Evolutionary conservation across 2,329 filamentous ascomycete species (phyloP).

Genomic region (Ophiostoma triangulosporum): DNA sequence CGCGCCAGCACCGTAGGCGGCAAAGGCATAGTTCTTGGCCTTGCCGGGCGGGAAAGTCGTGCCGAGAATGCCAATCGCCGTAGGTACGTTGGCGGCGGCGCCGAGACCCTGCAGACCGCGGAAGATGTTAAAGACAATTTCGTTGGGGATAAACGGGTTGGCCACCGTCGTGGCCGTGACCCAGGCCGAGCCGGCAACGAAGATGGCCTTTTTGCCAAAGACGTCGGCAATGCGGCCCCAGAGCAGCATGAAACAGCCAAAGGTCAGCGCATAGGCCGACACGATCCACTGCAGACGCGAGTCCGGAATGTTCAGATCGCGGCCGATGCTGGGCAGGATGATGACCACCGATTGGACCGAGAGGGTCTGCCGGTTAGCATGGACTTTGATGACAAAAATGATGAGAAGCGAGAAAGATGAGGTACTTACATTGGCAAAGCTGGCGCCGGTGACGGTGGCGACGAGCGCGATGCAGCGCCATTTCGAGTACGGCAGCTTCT

Average conservation of each 20-base stretch:
- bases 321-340: conserved; percentile 47
- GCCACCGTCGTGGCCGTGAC: conserved; percentile 43
- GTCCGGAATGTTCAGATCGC: conserved; percentile 41
- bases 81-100: conserved; percentile 56
- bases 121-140: conserved; percentile 55
- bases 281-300: conserved; percentile 52
- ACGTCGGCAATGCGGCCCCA: conserved; percentile 57
- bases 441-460: conserved; percentile 39
- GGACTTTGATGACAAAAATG: too few relatives aligned
- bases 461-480: conserved; percentile 41
- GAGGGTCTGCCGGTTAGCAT: conserved; percentile 20
- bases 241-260: conserved; percentile 53
- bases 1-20: conserved; percentile 49
- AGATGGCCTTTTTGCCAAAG: conserved; percentile 52
- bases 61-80: conserved; percentile 56
- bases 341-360: conserved; percentile 47
- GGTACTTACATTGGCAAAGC: conserved; percentile 36
- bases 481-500: conserved; percentile 26
- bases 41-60: conserved; percentile 53
- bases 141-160: conserved; percentile 51
- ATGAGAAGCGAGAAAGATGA: not conserved
- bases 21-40: conserved; percentile 59
- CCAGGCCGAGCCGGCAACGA: conserved; percentile 50
- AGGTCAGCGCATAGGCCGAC: conserved; percentile 50
- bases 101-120: conserved; percentile 54